These are phyloP conservation scores for Ophiobolus disseminans DNA, from an alignment of 2,329 filamentous ascomycete species.

Conservation along the genomic window DNA sequence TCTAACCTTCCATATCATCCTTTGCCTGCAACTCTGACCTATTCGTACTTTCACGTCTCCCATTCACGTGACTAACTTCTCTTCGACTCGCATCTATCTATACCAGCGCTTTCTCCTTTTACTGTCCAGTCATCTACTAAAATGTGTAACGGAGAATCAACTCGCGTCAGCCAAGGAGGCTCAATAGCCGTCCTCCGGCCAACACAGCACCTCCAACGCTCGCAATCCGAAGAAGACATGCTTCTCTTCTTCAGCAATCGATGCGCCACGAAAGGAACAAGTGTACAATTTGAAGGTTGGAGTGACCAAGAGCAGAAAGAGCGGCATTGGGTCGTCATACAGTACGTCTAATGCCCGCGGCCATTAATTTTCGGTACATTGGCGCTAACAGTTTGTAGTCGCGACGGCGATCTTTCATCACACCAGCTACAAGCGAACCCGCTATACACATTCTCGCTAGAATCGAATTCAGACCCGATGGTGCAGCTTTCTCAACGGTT, in stretches of 20 bases:
- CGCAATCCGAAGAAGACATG: constrained; percentile 28
- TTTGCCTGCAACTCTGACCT: neutral
- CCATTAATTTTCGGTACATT: neutral
- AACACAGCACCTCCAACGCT: constrained; percentile 10
- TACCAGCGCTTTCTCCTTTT: neutral
- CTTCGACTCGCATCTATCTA: neutral
- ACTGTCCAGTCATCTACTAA: neutral
- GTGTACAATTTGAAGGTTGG: constrained; percentile 36
- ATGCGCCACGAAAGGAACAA: constrained; percentile 30
- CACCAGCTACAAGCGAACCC: constrained; percentile 13
- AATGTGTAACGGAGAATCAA: constrained; percentile 43
- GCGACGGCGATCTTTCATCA: constrained; percentile 38
- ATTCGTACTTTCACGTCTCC: neutral
- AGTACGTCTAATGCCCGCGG: constrained; percentile 23
- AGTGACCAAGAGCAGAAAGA: constrained; percentile 10
- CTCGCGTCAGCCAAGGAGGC: constrained; percentile 42
- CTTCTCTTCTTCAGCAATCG: constrained; percentile 38
- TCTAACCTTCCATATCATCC: neutral
- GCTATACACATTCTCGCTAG: constrained; percentile 37
- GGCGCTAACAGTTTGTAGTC: constrained; percentile 25
- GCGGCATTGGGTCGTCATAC: constrained; percentile 39
- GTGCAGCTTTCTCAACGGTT: constrained; percentile 32
- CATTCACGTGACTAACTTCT: no score
- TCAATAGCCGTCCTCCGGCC: constrained; percentile 44
- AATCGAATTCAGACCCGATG: neutral